These are phyloP conservation scores for Echeveria elegans DNA, from an alignment of 164 flowering plant species.

Conservation along the genomic window DNA sequence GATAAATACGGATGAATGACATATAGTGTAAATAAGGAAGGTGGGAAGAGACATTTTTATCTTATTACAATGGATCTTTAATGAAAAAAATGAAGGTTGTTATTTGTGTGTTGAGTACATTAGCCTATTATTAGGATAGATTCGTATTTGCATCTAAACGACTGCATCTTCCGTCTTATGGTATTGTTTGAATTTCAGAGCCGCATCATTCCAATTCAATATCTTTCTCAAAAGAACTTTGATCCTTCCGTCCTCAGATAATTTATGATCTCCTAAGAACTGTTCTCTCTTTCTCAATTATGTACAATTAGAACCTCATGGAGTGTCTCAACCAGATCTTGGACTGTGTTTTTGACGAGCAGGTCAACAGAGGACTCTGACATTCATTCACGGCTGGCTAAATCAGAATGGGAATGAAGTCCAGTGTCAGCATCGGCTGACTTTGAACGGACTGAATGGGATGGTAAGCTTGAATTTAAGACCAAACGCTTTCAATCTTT, in stretches of 20 bases:
- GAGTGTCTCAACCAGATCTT: background rate
- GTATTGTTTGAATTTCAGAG: background rate
- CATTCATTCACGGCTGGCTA: background rate
- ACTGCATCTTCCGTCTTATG: too few species aligned
- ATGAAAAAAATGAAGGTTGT: too few species aligned
- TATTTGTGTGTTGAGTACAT: too few species aligned
- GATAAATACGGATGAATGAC: too few species aligned
- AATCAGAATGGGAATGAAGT: background rate
- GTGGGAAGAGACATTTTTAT: too few species aligned
- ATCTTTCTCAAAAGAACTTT: too few species aligned
- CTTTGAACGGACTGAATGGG: background rate
- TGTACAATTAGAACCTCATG: conserved; percentile 1
- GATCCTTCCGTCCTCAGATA: too few species aligned
- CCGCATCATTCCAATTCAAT: too few species aligned
- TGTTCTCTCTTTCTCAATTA: background rate
- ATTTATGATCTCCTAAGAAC: too few species aligned
- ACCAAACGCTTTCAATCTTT: conserved; percentile 24
- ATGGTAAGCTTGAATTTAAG: background rate
- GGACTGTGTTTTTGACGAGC: background rate
- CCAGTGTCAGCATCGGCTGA: background rate
- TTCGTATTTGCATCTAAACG: background rate
- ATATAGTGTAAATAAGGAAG: too few species aligned
- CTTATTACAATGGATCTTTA: too few species aligned
- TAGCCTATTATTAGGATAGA: too few species aligned
- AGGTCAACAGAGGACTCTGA: background rate